These are phyloP conservation scores for Metarhizium anisopliae DNA, from an alignment of 2,329 filamentous ascomycete species.

Conservation along the genomic window DNA sequence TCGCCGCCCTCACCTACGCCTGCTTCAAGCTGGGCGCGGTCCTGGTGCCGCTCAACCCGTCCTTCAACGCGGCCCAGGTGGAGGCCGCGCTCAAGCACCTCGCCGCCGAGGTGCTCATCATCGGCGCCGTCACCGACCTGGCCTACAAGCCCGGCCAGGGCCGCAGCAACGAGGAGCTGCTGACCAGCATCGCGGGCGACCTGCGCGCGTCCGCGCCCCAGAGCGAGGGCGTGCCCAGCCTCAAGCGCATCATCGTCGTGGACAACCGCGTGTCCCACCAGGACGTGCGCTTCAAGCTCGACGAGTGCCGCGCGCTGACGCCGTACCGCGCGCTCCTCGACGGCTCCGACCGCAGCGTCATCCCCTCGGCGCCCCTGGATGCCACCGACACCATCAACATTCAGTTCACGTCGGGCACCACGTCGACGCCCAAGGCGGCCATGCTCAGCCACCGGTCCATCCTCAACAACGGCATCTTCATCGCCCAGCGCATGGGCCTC, in stretches of 20 bases:
- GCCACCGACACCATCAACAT: constrained; percentile 79
- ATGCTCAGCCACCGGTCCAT: constrained; percentile 81
- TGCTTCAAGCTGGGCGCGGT: constrained; percentile 91
- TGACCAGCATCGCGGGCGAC: constrained; percentile 36
- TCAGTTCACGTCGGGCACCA: constrained; percentile 96
- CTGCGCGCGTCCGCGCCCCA: constrained; percentile 22
- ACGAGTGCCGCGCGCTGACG: constrained; percentile 31
- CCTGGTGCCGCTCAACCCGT: constrained; percentile 86
- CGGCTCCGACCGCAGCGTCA: constrained; percentile 23
- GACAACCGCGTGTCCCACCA: constrained; percentile 59
- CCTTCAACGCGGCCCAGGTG: constrained; percentile 75
- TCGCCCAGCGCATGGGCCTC: constrained; percentile 78
- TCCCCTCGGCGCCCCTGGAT: constrained; percentile 37
- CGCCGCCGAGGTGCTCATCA: constrained; percentile 62
- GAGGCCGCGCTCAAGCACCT: constrained; percentile 71
- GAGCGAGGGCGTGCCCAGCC: constrained; percentile 50
- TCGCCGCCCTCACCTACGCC: constrained; percentile 78
- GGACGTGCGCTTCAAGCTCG: constrained; percentile 33
- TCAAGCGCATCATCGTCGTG: constrained; percentile 65
- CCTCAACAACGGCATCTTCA: constrained; percentile 82
- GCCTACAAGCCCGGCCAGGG: constrained; percentile 52
- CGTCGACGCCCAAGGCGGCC: constrained; percentile 81
- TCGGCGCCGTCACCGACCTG: constrained; percentile 81
- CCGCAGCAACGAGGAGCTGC: constrained; percentile 41
- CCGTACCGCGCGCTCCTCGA: constrained; percentile 33